phyloP scores from a whole-genome alignment of 495 filamentous ascomycete species.

The Darksidea phi region DNA sequence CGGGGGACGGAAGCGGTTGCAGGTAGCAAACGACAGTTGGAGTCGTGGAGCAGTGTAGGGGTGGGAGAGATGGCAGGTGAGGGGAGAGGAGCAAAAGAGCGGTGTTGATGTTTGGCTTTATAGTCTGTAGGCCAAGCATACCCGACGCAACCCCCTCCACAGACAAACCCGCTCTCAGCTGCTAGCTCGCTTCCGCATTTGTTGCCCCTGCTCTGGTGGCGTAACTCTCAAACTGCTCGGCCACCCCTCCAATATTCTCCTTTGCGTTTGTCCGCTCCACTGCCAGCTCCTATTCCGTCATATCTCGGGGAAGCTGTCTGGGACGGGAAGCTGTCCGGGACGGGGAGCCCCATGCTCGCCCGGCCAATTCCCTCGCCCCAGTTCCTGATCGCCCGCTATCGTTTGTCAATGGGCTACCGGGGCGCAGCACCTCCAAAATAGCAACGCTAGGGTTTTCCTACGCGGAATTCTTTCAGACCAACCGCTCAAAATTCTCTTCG shows the following conservation, averaged over 20 bases:
- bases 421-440: conserved; percentile 34
- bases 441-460: conserved; percentile 20
- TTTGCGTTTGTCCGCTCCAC: conserved; percentile 14
- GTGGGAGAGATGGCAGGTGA: neutral
- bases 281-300: conserved; percentile 32
- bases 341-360: neutral
- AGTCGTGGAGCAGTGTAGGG: neutral
- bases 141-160: conserved; percentile 22
- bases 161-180: conserved; percentile 17
- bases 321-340: neutral
- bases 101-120: conserved; percentile 34
- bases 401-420: conserved; percentile 13
- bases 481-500: neutral
- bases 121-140: conserved; percentile 29
- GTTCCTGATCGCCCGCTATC: conserved; percentile 18
- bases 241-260: conserved; percentile 27
- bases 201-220: conserved; percentile 18
- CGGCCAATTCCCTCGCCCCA: neutral
- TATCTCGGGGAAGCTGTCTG: conserved; percentile 9
- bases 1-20: conserved; percentile 28
- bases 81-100: conserved; percentile 19
- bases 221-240: conserved; percentile 11
- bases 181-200: conserved; percentile 6
- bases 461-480: conserved; percentile 1
- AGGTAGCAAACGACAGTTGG: neutral